Evolutionary conservation across 2,329 filamentous ascomycete genomes (phyloP), one percentile per base, ranked within the genome.

Genomic region (Zasmidium angulare): DNA sequence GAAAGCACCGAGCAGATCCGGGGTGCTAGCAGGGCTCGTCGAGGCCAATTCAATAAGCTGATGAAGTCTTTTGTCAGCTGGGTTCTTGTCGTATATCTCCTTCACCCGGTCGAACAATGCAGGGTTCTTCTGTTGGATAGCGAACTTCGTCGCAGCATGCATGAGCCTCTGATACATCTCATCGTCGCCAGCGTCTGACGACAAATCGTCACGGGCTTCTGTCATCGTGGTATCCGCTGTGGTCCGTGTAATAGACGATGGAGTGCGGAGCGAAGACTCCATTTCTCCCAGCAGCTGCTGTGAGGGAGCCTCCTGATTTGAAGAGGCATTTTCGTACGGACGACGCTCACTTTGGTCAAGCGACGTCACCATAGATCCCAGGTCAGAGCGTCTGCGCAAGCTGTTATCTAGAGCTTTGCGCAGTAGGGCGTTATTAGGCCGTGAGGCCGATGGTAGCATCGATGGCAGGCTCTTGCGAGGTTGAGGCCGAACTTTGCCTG

Each of bases 361-460:
- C 7, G 46, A n/a, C 21, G 12, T 20, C 14, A 2, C 21, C 20
- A 21, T n/a, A n/a, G 31, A 17, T 29, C 7, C 23, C 14, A 52
- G 49, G 21, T 56, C 62, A 4, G 56, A 55, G 12, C 36, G 48
- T 36, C 63, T 53, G 14, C 58, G 53, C 23, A 50, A 26, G 23
- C 50, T 60, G 24, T 64, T 66, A 3, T 50, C 52, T 11, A 64
- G 17, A 31, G 64, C 64, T 51, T 59, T 55, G 17, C 62, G 60
- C 4, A 63, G 54, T 21, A 66, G 50, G 6, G 54, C 52, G 3
- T 36, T 50, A 6, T 54, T 19, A n/a, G 12, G 26, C 17, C 52
- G 46, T 20, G 51, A 23, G 17, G 46, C 22, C 22, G 55, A 43
- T 14, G 46, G 51, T 22, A 36, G 49, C 29, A 17, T 49, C n/a